A percentile compares a stretch with the other conserved stretches of the same genome.
Evolutionary conservation across 352 stramenopile genomes (phyloP).

Genomic region (Phytophthora syringae): DNA sequence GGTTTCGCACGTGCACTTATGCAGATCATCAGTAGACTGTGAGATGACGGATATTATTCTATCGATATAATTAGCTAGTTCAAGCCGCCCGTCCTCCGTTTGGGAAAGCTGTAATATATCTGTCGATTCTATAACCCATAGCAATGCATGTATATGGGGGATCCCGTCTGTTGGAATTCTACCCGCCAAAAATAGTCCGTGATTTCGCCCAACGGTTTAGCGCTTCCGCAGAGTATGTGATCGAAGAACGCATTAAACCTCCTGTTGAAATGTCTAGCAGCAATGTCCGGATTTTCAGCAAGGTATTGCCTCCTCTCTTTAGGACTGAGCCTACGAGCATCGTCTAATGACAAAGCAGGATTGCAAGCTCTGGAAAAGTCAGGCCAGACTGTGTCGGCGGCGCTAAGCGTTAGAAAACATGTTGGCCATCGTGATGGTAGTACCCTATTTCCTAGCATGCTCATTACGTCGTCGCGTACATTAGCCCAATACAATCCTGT

Average conservation of each 20-base stretch:
- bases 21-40: background rate
- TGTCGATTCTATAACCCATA: slow-evolving; percentile 25
- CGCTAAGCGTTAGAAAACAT: slow-evolving; percentile 38
- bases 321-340: background rate
- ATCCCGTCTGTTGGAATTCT: slow-evolving; percentile 20
- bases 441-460: slow-evolving; percentile 19
- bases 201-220: slow-evolving; percentile 16
- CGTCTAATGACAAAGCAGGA: slow-evolving; percentile 6
- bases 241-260: slow-evolving; percentile 28
- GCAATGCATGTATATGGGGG: slow-evolving; percentile 9
- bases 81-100: background rate
- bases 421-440: slow-evolving; percentile 20
- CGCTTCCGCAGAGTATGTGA: background rate
- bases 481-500: slow-evolving; percentile 16
- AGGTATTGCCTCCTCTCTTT: slow-evolving; percentile 1
- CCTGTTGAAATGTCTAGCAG: slow-evolving; percentile 21
- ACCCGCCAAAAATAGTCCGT: slow-evolving; percentile 30
- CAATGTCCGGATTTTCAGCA: slow-evolving; percentile 25
- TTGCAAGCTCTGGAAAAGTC: slow-evolving; percentile 33
- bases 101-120: slow-evolving; percentile 10
- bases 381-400: slow-evolving; percentile 32
- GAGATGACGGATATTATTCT: background rate
- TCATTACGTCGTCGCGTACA: slow-evolving; percentile 23
- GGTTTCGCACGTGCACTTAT: background rate
- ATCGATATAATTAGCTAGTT: slow-evolving; percentile 2